phyloP scores from a whole-genome alignment of 441 rosid genomes.

The Omphalea diandra region DNA sequence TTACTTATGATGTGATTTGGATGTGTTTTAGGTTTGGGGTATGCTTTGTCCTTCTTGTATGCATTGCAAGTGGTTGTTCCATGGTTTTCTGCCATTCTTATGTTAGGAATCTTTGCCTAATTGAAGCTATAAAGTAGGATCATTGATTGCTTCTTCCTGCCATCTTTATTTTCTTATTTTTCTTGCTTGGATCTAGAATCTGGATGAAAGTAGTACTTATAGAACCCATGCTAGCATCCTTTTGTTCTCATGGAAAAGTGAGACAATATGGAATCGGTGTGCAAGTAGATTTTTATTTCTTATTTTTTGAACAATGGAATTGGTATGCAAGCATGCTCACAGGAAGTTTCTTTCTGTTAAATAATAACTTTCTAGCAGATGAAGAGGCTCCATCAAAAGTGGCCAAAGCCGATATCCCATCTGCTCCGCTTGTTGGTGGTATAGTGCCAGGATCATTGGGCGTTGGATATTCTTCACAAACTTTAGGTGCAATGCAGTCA shows the following conservation, averaged over 20 bases:
- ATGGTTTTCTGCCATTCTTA: not conserved
- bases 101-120: not conserved
- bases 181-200: not conserved
- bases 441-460: conserved; percentile 58
- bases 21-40: not conserved
- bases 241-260: not conserved
- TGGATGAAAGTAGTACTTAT: not conserved
- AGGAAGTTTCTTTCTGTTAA: conserved; percentile 9
- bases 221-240: not conserved
- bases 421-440: conserved; percentile 45
- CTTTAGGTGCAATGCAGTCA: conserved; percentile 61
- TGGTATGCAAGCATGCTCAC: no score
- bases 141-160: not conserved
- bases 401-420: conserved; percentile 63
- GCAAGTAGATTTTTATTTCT: no score
- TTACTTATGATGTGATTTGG: not conserved
- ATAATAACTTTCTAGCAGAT: conserved; percentile 48
- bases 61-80: not conserved
- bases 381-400: conserved; percentile 80
- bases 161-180: not conserved
- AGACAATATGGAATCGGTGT: not conserved
- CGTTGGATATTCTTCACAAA: conserved; percentile 70
- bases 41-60: not conserved
- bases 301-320: no score
- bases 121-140: not conserved